Conservation (phyloP, 1,284 basidiomycete genomes). For the Cutaneotrichosporon spelunceum region DNA sequence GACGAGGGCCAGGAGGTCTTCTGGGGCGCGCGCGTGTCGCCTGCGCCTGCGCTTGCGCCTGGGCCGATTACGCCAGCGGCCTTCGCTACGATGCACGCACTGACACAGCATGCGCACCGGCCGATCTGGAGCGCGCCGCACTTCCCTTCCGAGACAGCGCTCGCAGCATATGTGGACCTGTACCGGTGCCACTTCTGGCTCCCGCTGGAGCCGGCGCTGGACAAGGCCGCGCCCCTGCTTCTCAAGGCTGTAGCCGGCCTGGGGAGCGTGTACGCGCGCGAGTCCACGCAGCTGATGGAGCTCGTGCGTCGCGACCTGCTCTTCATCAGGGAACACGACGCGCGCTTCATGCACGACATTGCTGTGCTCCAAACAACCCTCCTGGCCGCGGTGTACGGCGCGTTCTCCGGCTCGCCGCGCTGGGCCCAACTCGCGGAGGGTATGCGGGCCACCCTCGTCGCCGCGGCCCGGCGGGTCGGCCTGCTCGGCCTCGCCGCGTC, state of each 20-base stretch:
- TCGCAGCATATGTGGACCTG: constrained; percentile 27
- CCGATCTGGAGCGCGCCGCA: constrained; percentile 23
- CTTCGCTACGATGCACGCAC: constrained; percentile 21
- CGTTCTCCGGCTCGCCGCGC: constrained; percentile 29
- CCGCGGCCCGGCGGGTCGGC: constrained; percentile 25
- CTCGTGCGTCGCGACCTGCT: constrained; percentile 24
- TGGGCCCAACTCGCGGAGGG: constrained; percentile 27
- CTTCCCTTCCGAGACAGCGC: constrained; percentile 25
- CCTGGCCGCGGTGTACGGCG: constrained; percentile 24
- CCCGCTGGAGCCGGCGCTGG: too few relatives aligned
- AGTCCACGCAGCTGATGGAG: constrained; percentile 22
- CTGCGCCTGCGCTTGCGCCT: too few relatives aligned
- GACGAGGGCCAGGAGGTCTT: too few relatives aligned
- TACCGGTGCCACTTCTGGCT: constrained; percentile 29
- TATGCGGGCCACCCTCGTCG: constrained; percentile 19
- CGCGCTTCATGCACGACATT: constrained; percentile 25
- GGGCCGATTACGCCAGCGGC: constrained; percentile 2
- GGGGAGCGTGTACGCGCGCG: constrained; percentile 27
- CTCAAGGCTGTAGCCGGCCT: constrained; percentile 28
- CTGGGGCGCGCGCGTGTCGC: too few relatives aligned
- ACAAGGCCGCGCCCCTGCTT: constrained; percentile 22
- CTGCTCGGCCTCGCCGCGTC: constrained; percentile 23
- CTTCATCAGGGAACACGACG: constrained; percentile 32
- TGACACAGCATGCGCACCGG: constrained; percentile 23
- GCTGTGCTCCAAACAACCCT: constrained; percentile 25